These are phyloP conservation scores for Neurospora intermedia DNA, from an alignment of 495 filamentous ascomycete genomes.

Conservation along the genomic window DNA sequence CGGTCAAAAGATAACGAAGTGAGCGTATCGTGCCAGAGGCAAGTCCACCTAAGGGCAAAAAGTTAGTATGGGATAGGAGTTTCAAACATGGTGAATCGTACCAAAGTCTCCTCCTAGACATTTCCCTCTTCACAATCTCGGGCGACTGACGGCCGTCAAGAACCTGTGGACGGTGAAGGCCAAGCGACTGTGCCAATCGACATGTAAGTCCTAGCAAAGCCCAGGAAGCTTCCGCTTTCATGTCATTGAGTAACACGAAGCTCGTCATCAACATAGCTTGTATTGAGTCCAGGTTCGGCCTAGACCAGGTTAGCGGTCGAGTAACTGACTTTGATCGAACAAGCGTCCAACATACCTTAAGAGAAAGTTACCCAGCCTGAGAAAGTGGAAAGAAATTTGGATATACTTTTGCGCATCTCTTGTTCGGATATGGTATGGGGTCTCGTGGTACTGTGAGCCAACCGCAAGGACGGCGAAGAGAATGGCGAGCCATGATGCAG, in stretches of 20 bases:
- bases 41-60: constrained; percentile 36
- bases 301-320: constrained; percentile 10
- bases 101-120: constrained; percentile 36
- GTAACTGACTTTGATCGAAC: neutral
- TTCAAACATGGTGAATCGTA: constrained; percentile 5
- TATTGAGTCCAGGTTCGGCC: constrained; percentile 47
- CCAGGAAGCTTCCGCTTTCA: constrained; percentile 51
- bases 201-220: constrained; percentile 44
- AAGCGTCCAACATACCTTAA: constrained; percentile 22
- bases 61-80: neutral
- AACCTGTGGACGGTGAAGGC: constrained; percentile 34
- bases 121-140: constrained; percentile 31
- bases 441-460: constrained; percentile 68
- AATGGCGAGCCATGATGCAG: constrained; percentile 57
- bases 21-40: constrained; percentile 46
- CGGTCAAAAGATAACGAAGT: constrained; percentile 47
- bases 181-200: constrained; percentile 44
- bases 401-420: constrained; percentile 43
- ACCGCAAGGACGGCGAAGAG: constrained; percentile 72
- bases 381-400: constrained; percentile 47
- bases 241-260: constrained; percentile 46
- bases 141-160: constrained; percentile 26
- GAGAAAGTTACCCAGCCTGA: constrained; percentile 43
- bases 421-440: constrained; percentile 46
- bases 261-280: constrained; percentile 44